phyloP scores from a whole-genome alignment of 306 rosid species.

The Casuarina equisetifolia region DNA sequence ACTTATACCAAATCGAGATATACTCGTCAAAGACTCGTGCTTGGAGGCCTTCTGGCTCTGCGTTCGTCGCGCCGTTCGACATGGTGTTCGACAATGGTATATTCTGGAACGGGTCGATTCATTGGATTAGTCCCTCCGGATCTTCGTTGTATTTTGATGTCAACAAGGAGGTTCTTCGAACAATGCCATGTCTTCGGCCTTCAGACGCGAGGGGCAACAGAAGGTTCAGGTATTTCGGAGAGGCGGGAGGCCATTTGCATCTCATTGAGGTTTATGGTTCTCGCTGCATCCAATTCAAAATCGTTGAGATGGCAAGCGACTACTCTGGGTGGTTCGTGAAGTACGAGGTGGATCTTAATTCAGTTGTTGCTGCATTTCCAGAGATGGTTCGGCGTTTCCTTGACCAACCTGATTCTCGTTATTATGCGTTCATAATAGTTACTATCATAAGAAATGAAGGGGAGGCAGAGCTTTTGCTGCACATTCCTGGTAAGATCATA shows the following conservation, averaged over 20 bases:
- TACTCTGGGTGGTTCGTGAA: slow-evolving; percentile 25
- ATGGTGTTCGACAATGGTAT: slow-evolving; percentile 27
- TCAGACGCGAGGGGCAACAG: slow-evolving; percentile 4
- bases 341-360: slow-evolving; percentile 18
- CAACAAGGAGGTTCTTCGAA: slow-evolving; percentile 5
- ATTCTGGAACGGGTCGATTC: slow-evolving; percentile 37
- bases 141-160: slow-evolving; percentile 21
- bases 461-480: slow-evolving; percentile 21
- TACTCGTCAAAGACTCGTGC: slow-evolving; percentile 29
- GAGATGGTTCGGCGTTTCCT: not conserved
- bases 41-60: slow-evolving; percentile 27
- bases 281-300: slow-evolving; percentile 1
- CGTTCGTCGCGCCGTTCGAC: slow-evolving; percentile 13
- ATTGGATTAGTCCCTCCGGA: slow-evolving; percentile 24
- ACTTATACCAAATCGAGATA: slow-evolving; percentile 25
- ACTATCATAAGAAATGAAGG: slow-evolving; percentile 19
- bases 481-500: slow-evolving; percentile 29
- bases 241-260: slow-evolving; percentile 25
- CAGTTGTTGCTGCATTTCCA: slow-evolving; percentile 10
- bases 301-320: slow-evolving; percentile 23
- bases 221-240: slow-evolving; percentile 12
- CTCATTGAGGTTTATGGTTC: slow-evolving; percentile 9
- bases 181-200: slow-evolving; percentile 20
- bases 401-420: not conserved
- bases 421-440: slow-evolving; percentile 7